Base-by-base conservation (phyloP, 306 rosid genomes). In the Cucurbita maxima region DNA sequence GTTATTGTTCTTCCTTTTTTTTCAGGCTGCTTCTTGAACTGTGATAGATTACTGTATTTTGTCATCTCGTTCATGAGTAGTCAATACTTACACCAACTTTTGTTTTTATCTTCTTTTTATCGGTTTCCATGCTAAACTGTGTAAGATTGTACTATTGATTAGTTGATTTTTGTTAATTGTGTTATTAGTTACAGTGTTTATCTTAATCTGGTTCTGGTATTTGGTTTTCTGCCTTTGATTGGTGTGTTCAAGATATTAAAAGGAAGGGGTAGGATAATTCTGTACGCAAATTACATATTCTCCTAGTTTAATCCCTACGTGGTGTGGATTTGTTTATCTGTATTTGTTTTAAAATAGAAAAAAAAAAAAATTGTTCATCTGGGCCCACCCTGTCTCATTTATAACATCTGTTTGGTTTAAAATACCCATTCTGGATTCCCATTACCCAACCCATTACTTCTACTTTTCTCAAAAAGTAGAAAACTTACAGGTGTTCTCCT, bases 211-310 rank as follows among this genome's bases (percentile, higher is more conserved):
- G 30, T 38, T 40, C 9, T 63, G 4, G 15, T 63, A 15, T 19
- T 10, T 43, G 55, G 41, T 22, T 75, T 25, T 61, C 72, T 59
- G 50, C 71, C 51, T 36, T 75, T 11, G 61, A 75, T 75, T 60
- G 9, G 38, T 20, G n/a, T 75, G 10, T 64, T 75, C 53, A 10
- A 45, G 72, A 60, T 36, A 60, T 44, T 47, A 15, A 75, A 75
- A 45, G 5, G 47, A 16, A 5, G 1, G 30, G 72, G 78, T 60
- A 44, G 37, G 72, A 75, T 48, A 72, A 75, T 75, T 51, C 59
- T 75, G 68, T 75, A 50, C 71, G 78, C 60, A 51, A 60, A 60
- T 75, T 68, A 67, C 73, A 68, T 73, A 73, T 19, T 44, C 51
- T 30, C 50, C 18, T 60, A 36, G 36, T 60, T 34, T 48, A 57